Base-by-base conservation (phyloP, 306 rosid genomes). In the Pterocarpus macrocarpus region DNA sequence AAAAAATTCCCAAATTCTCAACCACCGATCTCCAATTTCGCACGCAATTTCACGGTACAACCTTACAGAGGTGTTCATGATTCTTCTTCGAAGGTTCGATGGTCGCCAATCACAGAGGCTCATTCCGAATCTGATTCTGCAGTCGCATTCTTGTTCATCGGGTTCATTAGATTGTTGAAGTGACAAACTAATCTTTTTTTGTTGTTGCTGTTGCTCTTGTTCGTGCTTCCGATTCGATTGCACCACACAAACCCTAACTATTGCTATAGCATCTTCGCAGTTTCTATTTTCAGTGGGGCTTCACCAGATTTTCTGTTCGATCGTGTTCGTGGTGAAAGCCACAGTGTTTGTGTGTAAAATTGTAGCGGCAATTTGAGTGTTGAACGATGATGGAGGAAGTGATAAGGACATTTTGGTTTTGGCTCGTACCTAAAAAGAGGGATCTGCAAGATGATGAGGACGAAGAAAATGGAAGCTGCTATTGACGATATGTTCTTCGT, bases 381-480 rank as follows among this genome's bases (percentile, higher is more conserved):
- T 22, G 28, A 22, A 22, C 28, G 28, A 22, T 22, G 28, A 22
- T 22, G 28, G 28, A 22, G 28, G 28, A 22, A 22, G 28, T 22
- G 28, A 22, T 22, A 1, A 22, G 28, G 28, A 22, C 28, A 22
- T 22, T 22, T 22, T 22, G 28, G 28, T 22, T 22, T 22, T 22
- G 28, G 28, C 1, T 0, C 28, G 28, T 73, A 91, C 99, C 99
- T 89, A 92, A 95, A 95, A 64, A 95, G 97, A 73, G 99, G 98
- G 90, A 95, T 85, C 91, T 95, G 97, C 16, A 95, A 90, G 58
- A 93, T 56, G 90, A 93, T 91, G 32, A 95, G 87, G 79, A 93
- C 32, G 82, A 95, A 90, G 85, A 73, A 91, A 91, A 93, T 62
- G 78, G 86, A 87, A 55, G 97, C 76, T 9, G 97, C 91, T 0